These are phyloP conservation scores for Exophiala viscosa DNA, from an alignment of 2,329 filamentous ascomycete genomes.

Conservation along the genomic window DNA sequence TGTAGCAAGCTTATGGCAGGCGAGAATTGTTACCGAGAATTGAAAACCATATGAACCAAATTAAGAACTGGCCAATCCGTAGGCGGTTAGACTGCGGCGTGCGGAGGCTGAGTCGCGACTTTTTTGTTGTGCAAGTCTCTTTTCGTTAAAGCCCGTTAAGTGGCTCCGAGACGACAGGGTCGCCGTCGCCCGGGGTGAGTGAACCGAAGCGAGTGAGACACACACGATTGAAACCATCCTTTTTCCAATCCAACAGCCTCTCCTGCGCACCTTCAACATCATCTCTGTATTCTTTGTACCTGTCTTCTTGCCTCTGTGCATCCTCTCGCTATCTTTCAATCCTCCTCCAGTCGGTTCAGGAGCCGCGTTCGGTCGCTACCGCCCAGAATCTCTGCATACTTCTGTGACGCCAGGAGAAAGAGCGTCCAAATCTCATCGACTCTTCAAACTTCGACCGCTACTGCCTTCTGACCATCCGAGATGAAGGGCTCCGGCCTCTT, in stretches of 20 bases:
- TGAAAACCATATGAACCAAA: constrained; percentile 7
- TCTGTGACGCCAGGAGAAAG: no score
- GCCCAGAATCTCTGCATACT: no score
- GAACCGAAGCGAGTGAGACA: constrained; percentile 20
- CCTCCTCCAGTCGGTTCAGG: not conserved
- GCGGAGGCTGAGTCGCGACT: constrained; percentile 2
- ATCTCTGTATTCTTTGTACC: not conserved
- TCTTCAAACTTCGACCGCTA: not conserved
- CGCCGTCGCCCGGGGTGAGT: constrained; percentile 22
- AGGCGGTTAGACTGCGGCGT: constrained; percentile 6
- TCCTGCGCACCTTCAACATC: not conserved
- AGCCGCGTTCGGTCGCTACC: no score
- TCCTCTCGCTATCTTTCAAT: constrained; percentile 10
- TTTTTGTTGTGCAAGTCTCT: constrained; percentile 9
- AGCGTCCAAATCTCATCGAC: not conserved
- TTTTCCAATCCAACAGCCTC: not conserved
- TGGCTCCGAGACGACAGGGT: not conserved
- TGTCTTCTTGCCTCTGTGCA: constrained; percentile 11
- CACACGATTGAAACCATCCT: not conserved
- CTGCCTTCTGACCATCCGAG: constrained; percentile 1
- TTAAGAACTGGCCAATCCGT: constrained; percentile 12
- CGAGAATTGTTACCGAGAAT: not conserved
- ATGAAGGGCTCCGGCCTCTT: constrained; percentile 26
- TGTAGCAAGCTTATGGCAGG: not conserved
- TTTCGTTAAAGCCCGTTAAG: no score